phyloP scores from a whole-genome alignment of 1,139 yeast species.

The Pichia norvegensis region DNA sequence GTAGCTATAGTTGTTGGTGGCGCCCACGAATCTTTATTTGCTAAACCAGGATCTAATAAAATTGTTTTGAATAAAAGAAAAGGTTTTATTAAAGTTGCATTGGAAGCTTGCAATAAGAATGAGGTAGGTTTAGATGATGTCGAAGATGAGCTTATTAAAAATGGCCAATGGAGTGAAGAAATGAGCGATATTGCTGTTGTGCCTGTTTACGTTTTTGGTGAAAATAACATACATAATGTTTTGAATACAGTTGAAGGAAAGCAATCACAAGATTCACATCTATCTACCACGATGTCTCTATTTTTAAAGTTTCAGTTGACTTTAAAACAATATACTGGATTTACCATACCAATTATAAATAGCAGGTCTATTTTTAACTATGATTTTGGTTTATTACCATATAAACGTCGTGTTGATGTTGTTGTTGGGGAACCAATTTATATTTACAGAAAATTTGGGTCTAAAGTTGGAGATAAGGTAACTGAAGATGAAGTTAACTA shows the following conservation, averaged over 20 bases:
- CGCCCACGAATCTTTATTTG: constrained; percentile 79
- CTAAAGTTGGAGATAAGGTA: constrained; percentile 33
- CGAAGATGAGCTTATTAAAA: constrained; percentile 2
- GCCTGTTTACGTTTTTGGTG: constrained; percentile 90
- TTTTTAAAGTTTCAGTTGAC: constrained; percentile 49
- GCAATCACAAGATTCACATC: neutral
- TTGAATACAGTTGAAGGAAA: constrained; percentile 21
- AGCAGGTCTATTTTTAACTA: constrained; percentile 90
- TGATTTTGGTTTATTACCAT: constrained; percentile 86
- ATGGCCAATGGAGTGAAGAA: constrained; percentile 11
- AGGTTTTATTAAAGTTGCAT: constrained; percentile 83
- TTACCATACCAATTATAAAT: constrained; percentile 87
- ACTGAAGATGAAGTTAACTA: constrained; percentile 47
- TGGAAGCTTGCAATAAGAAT: constrained; percentile 35
- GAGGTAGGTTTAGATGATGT: constrained; percentile 34
- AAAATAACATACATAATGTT: constrained; percentile 36
- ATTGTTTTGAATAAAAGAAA: constrained; percentile 70
- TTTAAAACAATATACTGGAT: constrained; percentile 65
- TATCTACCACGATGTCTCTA: neutral
- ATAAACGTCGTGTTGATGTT: constrained; percentile 68
- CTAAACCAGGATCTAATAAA: constrained; percentile 51
- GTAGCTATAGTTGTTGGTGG: constrained; percentile 95
- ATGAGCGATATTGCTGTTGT: constrained; percentile 54
- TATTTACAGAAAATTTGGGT: constrained; percentile 18
- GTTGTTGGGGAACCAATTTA: constrained; percentile 73